These are phyloP conservation scores for Alternaria incomplexa DNA, from an alignment of 2,329 filamentous ascomycete species.

Conservation along the genomic window DNA sequence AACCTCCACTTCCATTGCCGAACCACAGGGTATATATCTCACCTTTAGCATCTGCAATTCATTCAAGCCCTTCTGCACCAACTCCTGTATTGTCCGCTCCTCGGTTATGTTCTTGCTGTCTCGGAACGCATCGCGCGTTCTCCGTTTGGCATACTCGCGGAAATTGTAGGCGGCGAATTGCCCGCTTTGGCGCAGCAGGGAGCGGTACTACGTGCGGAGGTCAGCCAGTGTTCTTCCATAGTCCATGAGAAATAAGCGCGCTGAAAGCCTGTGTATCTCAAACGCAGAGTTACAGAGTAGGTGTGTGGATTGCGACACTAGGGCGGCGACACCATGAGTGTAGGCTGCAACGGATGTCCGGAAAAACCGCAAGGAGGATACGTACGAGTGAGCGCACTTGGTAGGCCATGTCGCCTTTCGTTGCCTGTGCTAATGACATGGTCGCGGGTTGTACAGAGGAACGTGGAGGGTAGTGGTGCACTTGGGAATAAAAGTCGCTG, in stretches of 20 bases:
- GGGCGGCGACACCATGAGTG: background rate
- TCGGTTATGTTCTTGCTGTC: slow-evolving; percentile 78
- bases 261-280: background rate
- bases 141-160: slow-evolving; percentile 90
- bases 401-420: slow-evolving; percentile 46
- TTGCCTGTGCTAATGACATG: slow-evolving; percentile 46
- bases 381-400: slow-evolving; percentile 50
- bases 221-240: slow-evolving; percentile 3
- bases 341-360: background rate
- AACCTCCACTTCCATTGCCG: background rate
- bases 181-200: slow-evolving; percentile 81
- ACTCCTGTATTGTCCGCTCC: slow-evolving; percentile 78
- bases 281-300: background rate
- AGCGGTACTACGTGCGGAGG: slow-evolving; percentile 73
- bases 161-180: slow-evolving; percentile 98
- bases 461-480: slow-evolving; percentile 31
- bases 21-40: slow-evolving; percentile 3
- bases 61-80: slow-evolving; percentile 86
- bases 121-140: slow-evolving; percentile 88
- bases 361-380: slow-evolving; percentile 9
- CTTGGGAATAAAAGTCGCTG: slow-evolving; percentile 41
- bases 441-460: slow-evolving; percentile 8
- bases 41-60: slow-evolving; percentile 93
- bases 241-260: background rate
- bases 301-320: background rate